Percentiles rank a stretch among this genome's conserved stretches.
Conservation (phyloP, 1,284 basidiomycete genomes). For the Chalciporus sp. region DNA sequence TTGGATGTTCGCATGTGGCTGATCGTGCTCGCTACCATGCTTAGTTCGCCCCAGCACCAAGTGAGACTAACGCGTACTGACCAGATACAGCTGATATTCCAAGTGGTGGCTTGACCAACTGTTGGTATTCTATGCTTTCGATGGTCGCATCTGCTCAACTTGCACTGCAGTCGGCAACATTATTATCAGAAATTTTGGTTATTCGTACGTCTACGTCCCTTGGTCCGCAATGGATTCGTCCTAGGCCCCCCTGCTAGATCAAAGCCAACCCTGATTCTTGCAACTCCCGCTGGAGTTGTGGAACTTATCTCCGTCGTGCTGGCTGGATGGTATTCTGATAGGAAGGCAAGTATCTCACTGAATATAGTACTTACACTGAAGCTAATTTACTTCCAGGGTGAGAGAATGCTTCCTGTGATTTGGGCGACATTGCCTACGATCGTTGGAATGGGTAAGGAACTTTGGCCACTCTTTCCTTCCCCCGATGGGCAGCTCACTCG, state of each 20-base stretch:
- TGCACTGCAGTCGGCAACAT: constrained; percentile 51
- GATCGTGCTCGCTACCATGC: constrained; percentile 55
- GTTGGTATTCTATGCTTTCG: constrained; percentile 36
- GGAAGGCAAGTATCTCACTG: constrained; percentile 39
- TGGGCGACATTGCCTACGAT: constrained; percentile 62
- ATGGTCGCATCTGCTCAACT: background rate
- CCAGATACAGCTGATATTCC: constrained; percentile 53
- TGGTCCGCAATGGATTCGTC: no score
- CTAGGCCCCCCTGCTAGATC: constrained; percentile 38
- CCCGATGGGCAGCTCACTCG: background rate
- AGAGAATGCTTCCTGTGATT: constrained; percentile 65
- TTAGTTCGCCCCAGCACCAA: constrained; percentile 45
- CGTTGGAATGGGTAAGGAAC: constrained; percentile 47
- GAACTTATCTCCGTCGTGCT: constrained; percentile 48
- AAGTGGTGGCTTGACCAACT: constrained; percentile 64
- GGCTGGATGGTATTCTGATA: constrained; percentile 66
- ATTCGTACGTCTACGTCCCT: constrained; percentile 44
- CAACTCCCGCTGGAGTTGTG: constrained; percentile 57
- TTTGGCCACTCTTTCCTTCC: background rate
- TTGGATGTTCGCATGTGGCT: constrained; percentile 61
- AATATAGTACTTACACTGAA: no score
- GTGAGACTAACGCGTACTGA: constrained; percentile 5
- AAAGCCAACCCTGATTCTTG: constrained; percentile 60
- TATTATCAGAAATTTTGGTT: constrained; percentile 63
- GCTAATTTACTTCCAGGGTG: constrained; percentile 40